Conservation (phyloP, 2,329 filamentous ascomycete species). For the Geosmithia flava region DNA sequence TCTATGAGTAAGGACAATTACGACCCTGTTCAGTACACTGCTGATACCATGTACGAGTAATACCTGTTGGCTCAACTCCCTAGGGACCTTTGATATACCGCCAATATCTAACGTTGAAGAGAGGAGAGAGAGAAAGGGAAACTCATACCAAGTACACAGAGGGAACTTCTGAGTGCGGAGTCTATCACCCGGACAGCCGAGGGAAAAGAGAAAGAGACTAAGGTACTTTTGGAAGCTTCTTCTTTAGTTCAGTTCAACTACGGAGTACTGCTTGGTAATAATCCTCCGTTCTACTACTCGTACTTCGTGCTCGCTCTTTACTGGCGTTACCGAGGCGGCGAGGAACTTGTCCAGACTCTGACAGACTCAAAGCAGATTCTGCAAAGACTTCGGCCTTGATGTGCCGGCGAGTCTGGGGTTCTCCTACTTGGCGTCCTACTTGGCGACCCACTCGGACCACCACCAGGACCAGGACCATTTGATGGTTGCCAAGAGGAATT, state of each 20-base stretch:
- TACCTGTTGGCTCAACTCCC: too few relatives aligned
- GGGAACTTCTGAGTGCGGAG: background rate
- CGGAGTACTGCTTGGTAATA: too few relatives aligned
- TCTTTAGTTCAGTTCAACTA: background rate
- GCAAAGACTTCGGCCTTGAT: background rate
- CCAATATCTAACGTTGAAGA: too few relatives aligned
- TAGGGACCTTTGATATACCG: too few relatives aligned
- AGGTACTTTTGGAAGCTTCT: background rate
- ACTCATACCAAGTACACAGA: too few relatives aligned
- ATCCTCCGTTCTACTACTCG: too few relatives aligned
- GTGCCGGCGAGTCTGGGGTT: background rate
- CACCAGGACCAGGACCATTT: too few relatives aligned
- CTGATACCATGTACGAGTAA: too few relatives aligned
- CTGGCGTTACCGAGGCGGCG: too few relatives aligned
- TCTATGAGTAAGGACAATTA: too few relatives aligned
- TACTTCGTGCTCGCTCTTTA: background rate
- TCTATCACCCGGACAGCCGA: background rate
- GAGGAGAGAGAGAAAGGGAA: too few relatives aligned
- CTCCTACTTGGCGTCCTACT: background rate
- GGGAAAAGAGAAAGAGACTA: background rate
- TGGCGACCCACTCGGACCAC: too few relatives aligned
- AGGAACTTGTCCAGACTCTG: background rate
- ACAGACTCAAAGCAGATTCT: background rate
- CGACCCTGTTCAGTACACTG: background rate
- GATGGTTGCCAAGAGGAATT: background rate